These are phyloP conservation scores for Celoporthe dispersa DNA, from an alignment of 2,329 filamentous ascomycete genomes.

Conservation along the genomic window DNA sequence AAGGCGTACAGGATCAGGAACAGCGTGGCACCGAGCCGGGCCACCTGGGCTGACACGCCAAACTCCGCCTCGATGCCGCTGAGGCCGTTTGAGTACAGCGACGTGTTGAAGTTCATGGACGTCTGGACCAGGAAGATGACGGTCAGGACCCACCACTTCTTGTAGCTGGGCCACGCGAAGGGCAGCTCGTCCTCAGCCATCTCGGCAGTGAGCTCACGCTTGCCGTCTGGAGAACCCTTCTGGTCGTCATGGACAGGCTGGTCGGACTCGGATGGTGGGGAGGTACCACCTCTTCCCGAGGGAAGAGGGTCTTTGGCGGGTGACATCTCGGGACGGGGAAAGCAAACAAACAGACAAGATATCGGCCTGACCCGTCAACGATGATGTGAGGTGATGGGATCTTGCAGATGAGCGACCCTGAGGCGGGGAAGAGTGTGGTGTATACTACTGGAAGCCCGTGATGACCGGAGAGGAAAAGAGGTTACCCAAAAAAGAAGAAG, in stretches of 20 bases:
- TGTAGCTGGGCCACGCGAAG: constrained; percentile 61
- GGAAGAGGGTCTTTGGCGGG: constrained; percentile 15
- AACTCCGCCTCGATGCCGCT: constrained; percentile 70
- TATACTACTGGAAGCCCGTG: no score
- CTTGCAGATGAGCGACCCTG: not conserved
- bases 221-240: constrained; percentile 5
- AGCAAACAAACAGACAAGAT: not conserved
- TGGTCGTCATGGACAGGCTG: constrained; percentile 23
- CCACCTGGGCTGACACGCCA: constrained; percentile 68
- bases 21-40: constrained; percentile 74
- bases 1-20: constrained; percentile 83
- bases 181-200: constrained; percentile 71
- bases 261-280: constrained; percentile 10
- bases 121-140: constrained; percentile 75
- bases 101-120: constrained; percentile 81
- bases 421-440: no score
- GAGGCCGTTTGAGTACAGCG: constrained; percentile 72
- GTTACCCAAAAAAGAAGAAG: not conserved
- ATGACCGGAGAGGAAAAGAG: not conserved
- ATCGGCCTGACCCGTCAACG: no score
- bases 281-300: not conserved
- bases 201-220: constrained; percentile 51
- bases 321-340: constrained; percentile 6
- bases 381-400: no score
- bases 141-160: constrained; percentile 75